These are phyloP conservation scores for Phytophthora meadii DNA, from an alignment of 352 stramenopile genomes.

Conservation along the genomic window DNA sequence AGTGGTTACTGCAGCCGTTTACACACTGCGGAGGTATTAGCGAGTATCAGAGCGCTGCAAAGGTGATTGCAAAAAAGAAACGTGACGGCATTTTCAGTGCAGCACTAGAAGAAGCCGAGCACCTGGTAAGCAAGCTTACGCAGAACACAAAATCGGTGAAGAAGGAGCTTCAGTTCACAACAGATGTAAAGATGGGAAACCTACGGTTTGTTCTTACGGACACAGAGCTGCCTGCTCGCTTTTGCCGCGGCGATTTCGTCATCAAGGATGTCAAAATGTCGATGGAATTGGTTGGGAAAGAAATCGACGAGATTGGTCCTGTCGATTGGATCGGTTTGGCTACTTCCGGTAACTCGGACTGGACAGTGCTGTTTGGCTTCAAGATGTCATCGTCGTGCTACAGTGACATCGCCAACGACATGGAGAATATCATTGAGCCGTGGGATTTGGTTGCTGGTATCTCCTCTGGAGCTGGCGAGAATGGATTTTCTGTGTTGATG, in stretches of 20 bases:
- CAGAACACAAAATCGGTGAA: constrained; percentile 50
- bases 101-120: constrained; percentile 57
- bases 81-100: constrained; percentile 69
- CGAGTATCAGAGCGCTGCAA: constrained; percentile 72
- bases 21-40: constrained; percentile 73
- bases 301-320: constrained; percentile 60
- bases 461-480: constrained; percentile 60
- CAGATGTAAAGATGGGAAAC: constrained; percentile 71
- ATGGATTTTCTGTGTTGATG: constrained; percentile 66
- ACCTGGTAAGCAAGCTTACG: constrained; percentile 57
- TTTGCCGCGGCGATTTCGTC: constrained; percentile 70
- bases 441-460: constrained; percentile 70
- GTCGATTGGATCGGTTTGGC: constrained; percentile 63
- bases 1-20: constrained; percentile 69
- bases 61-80: constrained; percentile 73
- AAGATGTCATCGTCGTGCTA: constrained; percentile 77
- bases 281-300: constrained; percentile 54
- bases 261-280: constrained; percentile 68
- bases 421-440: constrained; percentile 79
- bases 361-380: constrained; percentile 67
- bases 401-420: constrained; percentile 68
- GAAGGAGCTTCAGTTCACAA: constrained; percentile 64
- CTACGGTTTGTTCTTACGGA: constrained; percentile 70
- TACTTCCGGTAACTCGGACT: constrained; percentile 63
- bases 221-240: constrained; percentile 55